Evolutionary conservation across 2,329 filamentous ascomycete genomes (phyloP).

Genomic region (Neonectria neomacrospora): DNA sequence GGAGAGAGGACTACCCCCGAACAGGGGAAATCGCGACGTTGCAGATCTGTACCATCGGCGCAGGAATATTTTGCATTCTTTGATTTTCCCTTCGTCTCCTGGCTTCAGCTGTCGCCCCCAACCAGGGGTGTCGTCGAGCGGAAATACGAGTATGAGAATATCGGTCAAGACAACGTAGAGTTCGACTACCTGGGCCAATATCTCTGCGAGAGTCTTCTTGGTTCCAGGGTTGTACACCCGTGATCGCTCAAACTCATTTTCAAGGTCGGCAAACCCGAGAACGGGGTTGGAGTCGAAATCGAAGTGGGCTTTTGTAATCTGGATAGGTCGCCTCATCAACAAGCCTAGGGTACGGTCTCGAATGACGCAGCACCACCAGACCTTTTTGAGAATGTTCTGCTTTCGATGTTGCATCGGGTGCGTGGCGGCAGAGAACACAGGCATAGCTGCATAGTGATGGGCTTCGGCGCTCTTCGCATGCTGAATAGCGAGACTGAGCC

Average conservation of each 20-base stretch:
- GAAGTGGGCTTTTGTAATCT: constrained; percentile 60
- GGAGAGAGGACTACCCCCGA: constrained; percentile 47
- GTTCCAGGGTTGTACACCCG: constrained; percentile 58
- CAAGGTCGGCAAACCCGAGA: constrained; percentile 56
- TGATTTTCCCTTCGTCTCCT: constrained; percentile 48
- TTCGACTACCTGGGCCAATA: constrained; percentile 58
- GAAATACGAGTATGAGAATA: constrained; percentile 57
- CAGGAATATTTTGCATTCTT: constrained; percentile 51
- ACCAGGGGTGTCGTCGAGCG: constrained; percentile 54
- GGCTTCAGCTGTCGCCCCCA: constrained; percentile 50
- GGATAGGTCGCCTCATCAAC: constrained; percentile 61
- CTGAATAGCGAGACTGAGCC: constrained; percentile 62
- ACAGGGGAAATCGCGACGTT: constrained; percentile 52
- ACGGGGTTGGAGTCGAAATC: constrained; percentile 53
- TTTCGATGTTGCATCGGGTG: constrained; percentile 51
- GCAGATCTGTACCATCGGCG: constrained; percentile 55
- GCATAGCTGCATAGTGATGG: constrained; percentile 54
- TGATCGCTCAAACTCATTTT: constrained; percentile 57
- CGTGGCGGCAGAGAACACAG: constrained; percentile 41
- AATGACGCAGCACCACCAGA: constrained; percentile 67
- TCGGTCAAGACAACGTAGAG: constrained; percentile 60
- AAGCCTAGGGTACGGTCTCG: constrained; percentile 62
- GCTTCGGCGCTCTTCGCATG: constrained; percentile 59
- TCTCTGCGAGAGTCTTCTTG: constrained; percentile 56
- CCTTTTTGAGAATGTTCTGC: constrained; percentile 57